A percentile compares a stretch with the other conserved stretches of the same genome.
These are phyloP conservation scores for Solanum chilense DNA, from an alignment of 257 asterid genomes.

Conservation along the genomic window DNA sequence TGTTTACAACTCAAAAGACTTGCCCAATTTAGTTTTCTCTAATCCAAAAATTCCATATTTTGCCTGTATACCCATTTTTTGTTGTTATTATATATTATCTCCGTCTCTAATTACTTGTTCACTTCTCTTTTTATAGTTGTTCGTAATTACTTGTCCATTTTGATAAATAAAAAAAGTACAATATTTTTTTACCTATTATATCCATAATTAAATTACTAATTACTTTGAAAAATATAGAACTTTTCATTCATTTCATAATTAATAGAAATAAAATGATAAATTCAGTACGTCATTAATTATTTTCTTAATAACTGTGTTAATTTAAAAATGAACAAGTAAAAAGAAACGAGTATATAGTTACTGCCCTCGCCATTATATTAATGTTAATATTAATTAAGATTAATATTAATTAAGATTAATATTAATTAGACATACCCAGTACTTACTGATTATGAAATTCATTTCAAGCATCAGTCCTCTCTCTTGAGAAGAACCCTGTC, in stretches of 20 bases:
- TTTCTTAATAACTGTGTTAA: too few relatives aligned
- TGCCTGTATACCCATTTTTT: background rate
- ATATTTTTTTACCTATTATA: too few relatives aligned
- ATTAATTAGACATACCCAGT: background rate
- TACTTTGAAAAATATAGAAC: too few relatives aligned
- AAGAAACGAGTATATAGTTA: too few relatives aligned
- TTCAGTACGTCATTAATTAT: too few relatives aligned
- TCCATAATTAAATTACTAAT: fast-evolving
- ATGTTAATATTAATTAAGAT: background rate
- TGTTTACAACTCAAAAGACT: background rate
- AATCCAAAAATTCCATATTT: background rate
- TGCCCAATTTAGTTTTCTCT: background rate
- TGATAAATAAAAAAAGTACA: fast-evolving
- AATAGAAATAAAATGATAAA: too few relatives aligned
- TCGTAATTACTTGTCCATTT: fast-evolving
- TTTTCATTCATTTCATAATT: too few relatives aligned
- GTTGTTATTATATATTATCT: background rate
- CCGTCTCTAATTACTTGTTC: fast-evolving
- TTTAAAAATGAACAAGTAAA: too few relatives aligned
- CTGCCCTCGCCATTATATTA: background rate
- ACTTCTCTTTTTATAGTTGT: too few relatives aligned
- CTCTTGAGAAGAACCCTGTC: slow-evolving; percentile 7
- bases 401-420: background rate
- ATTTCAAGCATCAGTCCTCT: background rate
- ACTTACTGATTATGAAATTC: background rate